Percentiles rank a stretch among this genome's conserved stretches.
Conservation (phyloP, 345 rosid species). For the Populus alba region DNA sequence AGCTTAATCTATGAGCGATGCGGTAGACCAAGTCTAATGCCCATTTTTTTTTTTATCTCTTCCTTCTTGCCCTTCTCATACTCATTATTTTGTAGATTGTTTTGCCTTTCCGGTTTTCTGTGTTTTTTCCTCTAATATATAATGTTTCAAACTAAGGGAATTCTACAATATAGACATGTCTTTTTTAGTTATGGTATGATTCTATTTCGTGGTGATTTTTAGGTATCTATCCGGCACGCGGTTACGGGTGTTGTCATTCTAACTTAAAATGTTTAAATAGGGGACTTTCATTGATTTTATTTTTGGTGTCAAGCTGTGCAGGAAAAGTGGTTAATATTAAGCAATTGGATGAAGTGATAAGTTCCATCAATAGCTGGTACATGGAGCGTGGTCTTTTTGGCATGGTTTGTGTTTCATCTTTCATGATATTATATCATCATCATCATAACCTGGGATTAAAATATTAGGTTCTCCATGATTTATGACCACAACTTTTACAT, state of each 20-base stretch:
- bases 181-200: background rate
- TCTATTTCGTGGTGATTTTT: background rate
- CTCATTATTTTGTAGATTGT: background rate
- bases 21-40: background rate
- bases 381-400: conserved; percentile 95
- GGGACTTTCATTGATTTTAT: conserved; percentile 43
- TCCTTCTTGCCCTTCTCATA: background rate
- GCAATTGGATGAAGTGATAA: conserved; percentile 82
- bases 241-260: background rate
- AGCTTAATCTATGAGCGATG: too few species aligned
- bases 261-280: conserved; percentile 18
- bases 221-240: background rate
- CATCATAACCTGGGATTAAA: background rate
- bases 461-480: background rate
- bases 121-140: background rate
- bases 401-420: conserved; percentile 48
- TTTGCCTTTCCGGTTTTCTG: too few species aligned
- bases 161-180: background rate
- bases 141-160: background rate
- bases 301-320: conserved; percentile 75
- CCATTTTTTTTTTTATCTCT: background rate
- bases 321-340: conserved; percentile 87
- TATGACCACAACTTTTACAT: background rate
- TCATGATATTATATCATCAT: conserved; percentile 1
- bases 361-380: conserved; percentile 90